phyloP scores from a whole-genome alignment of 2,329 filamentous ascomycete species.

The Neonectria magnoliae region DNA sequence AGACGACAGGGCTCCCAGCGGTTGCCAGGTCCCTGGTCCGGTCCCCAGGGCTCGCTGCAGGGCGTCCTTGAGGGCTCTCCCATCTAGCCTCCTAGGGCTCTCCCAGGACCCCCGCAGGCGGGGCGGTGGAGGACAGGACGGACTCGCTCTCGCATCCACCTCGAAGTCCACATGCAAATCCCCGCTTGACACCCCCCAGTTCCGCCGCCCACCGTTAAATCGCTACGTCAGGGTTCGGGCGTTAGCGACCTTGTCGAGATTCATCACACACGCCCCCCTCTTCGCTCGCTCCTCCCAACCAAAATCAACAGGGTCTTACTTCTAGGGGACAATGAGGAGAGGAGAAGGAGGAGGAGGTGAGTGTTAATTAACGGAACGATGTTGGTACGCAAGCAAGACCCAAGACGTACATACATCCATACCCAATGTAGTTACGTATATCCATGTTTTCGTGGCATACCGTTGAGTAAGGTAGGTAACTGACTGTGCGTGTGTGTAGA shows the following conservation, averaged over 20 bases:
- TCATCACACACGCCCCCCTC: background rate
- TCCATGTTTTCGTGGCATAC: slow-evolving; percentile 5
- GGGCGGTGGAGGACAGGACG: background rate
- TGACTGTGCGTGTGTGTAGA: background rate
- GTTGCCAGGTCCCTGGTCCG: background rate
- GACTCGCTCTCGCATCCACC: background rate
- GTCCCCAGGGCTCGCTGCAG: slow-evolving; percentile 12
- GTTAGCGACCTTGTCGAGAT: background rate
- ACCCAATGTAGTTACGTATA: slow-evolving; percentile 4
- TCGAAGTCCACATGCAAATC: background rate
- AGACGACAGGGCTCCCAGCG: slow-evolving; percentile 6
- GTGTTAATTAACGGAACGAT: slow-evolving; percentile 16
- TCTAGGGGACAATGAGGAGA: background rate
- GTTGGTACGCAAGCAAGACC: slow-evolving; percentile 18
- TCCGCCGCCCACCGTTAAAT: background rate
- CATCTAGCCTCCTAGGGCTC: background rate
- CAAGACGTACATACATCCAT: slow-evolving; percentile 14
- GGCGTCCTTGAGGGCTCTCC: slow-evolving; percentile 12
- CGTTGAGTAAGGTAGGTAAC: background rate
- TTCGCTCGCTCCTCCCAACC: background rate
- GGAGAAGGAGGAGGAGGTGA: background rate
- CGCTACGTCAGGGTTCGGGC: background rate
- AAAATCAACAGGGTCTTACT: background rate
- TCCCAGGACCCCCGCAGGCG: background rate
- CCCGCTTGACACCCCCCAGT: background rate